Conservation (phyloP, 257 asterid genomes). For the Vinca minor region DNA sequence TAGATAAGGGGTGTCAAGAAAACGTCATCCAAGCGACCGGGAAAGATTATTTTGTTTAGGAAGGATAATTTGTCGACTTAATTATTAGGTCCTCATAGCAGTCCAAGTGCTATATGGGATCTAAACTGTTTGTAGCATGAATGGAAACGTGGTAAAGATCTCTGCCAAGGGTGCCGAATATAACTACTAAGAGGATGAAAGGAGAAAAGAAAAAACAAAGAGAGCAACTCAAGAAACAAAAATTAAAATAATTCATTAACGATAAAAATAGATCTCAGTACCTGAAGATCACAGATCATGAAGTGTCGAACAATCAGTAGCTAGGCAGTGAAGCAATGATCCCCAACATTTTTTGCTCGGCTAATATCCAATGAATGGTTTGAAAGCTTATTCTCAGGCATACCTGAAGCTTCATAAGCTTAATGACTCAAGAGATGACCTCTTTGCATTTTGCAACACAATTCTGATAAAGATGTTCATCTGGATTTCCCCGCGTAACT, state of each 20-base stretch:
- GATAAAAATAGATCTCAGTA: conserved; percentile 3
- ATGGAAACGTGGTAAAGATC: background rate
- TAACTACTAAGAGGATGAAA: background rate
- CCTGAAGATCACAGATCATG: conserved; percentile 12
- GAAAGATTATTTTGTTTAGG: background rate
- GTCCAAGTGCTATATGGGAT: background rate
- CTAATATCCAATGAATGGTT: background rate
- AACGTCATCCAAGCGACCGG: background rate
- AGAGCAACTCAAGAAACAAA: background rate
- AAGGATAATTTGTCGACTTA: background rate
- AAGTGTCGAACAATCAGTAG: conserved; percentile 1
- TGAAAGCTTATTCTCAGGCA: background rate
- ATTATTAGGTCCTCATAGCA: background rate
- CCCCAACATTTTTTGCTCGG: background rate
- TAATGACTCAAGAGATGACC: background rate
- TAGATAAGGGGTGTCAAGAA: background rate
- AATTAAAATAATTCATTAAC: background rate
- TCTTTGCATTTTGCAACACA: background rate
- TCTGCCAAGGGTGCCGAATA: background rate
- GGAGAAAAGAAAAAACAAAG: background rate
- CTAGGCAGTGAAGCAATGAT: background rate
- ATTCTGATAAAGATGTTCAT: background rate
- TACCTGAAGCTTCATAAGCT: conserved; percentile 7
- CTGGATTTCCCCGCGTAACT: conserved; percentile 2
- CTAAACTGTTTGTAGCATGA: background rate